phyloP scores from a whole-genome alignment of 2,329 filamentous ascomycete species.

The Trichophyton simii region DNA sequence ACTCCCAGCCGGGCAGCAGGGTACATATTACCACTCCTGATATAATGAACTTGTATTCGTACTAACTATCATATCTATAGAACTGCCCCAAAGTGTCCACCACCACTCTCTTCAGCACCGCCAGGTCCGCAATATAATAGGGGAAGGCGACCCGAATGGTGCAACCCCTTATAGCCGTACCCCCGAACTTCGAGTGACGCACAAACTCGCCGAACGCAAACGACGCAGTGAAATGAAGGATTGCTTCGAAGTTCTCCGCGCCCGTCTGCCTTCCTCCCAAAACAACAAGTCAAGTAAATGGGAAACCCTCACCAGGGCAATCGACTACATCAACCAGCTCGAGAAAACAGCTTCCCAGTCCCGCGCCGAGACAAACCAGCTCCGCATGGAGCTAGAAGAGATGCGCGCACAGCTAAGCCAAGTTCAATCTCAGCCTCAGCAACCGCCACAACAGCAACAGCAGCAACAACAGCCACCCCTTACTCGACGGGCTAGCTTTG shows the following conservation, averaged over 20 bases:
- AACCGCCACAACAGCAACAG: conserved; percentile 1
- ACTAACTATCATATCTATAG: conserved; percentile 10
- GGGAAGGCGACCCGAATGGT: conserved; percentile 32
- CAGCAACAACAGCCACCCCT: neutral
- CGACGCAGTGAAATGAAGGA: conserved; percentile 42
- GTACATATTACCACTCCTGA: conserved; percentile 21
- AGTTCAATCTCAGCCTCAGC: neutral
- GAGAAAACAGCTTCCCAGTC: conserved; percentile 29
- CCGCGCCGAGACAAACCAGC: conserved; percentile 28
- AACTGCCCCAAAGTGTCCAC: conserved; percentile 36
- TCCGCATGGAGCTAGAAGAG: conserved; percentile 27
- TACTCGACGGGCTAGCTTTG: neutral
- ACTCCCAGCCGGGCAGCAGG: conserved; percentile 37
- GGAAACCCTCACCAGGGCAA: conserved; percentile 39
- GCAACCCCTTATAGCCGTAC: conserved; percentile 39
- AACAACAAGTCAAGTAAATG: conserved; percentile 43
- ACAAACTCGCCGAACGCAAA: conserved; percentile 40
- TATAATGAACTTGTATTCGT: too few species aligned
- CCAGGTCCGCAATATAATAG: conserved; percentile 36
- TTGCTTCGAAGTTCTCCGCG: conserved; percentile 36
- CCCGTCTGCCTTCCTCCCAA: conserved; percentile 34
- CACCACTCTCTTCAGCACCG: conserved; percentile 39
- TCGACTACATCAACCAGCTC: conserved; percentile 36
- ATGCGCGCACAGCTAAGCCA: conserved; percentile 13
- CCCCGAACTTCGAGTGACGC: conserved; percentile 38